Evolutionary conservation across 176 grass and related monocot species (phyloP), one percentile per base, ranked within the genome.

Genomic region (Hyparrhenia diplandra): DNA sequence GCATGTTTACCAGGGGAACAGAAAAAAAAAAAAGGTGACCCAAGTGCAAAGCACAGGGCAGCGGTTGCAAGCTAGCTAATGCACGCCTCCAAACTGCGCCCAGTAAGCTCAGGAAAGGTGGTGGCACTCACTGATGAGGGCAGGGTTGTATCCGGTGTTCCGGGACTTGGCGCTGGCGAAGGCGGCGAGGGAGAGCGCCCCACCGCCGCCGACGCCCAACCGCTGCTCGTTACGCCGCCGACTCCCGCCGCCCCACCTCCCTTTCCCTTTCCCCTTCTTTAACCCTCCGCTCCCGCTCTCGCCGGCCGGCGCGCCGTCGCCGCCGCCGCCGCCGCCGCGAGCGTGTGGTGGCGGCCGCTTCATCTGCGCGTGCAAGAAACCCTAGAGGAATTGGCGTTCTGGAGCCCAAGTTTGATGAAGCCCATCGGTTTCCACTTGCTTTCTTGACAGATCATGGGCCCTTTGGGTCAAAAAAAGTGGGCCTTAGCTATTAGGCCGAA

Each of bases 151-250:
- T 27, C 92, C 92, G 13, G 82, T 88, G 45, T 18, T 83, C 71
- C 81, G 66, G 63, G 92, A 93, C 81, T 99, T 99, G 62, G 90
- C 87, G 65, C 87, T 91, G 65, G 92, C 76, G 52, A 99, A 99
- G 41, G 92, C 92, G 35, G 90, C 88, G 16, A 99, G 90, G 61
- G 92, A 95, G 64, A 99, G 92, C 8, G 82, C 90, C n/a, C 88
- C 90, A 41, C 86, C 88, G 60, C 88, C 85, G 62, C 88, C 75
- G 67, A 90, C 90, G 47, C 92, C 96, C 40, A 98, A 64, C 63
- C 96, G 76, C 86, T 84, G 84, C 82, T 88, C 85, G 73, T 92
- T 95, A 84, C 89, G 94, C 59, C 42, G 54, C 78, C 86, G 82
- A 18, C 64, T 66, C 81, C 86, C 76, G 18, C 71, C 75, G 39